Base-by-base conservation (phyloP, 495 filamentous ascomycete genomes). In the Clohesyomyces aquaticus region DNA sequence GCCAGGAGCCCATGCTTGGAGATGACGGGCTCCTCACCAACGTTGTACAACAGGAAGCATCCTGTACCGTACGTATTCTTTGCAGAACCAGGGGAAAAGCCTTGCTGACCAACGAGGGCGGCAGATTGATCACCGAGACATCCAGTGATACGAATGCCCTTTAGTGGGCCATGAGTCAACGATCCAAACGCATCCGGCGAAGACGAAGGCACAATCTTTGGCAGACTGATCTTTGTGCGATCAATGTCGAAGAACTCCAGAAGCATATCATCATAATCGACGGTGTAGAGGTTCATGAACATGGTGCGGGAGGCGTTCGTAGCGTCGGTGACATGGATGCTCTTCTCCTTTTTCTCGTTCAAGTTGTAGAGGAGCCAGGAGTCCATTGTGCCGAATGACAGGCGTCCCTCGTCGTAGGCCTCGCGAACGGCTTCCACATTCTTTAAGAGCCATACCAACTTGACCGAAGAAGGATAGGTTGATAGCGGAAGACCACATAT, bases 21-120 rank as follows among this genome's bases (percentile, higher is more conserved):
- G 59, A 96, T 88, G 45, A 96, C 92, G 2, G 93, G 93, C 76
- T 91, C 88, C 25, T 87, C 82, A 52, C 93, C 93, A 55, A 96
- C 91, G 72, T 98, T 96, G 73, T 96, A 96, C 2, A 98, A 82
- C 56, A 98, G 80, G 79, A 98, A 98, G 74, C 93, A 96, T 27
- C 93, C 93, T 1, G 93, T 98, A 42, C 93, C 93, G 64, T 96
- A 98, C 1, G 93, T 98, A 73, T 96, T 96, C 80, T 98, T 98
- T 41, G 93, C 93, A 66, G 82, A 82, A 50, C 93, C 93, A 1
- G 92, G 88, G 12, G 80, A 86, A 75, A 96, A 96, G 23, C 89
- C 92, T 71, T 91, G 90, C 73, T 98, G 93, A 43, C 93, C 93
- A 42, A 98, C 93, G 48, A 98, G 76, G 4, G 93, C 93, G 48